A percentile compares a stretch with the other conserved stretches of the same genome.
These are phyloP conservation scores for Aspergillus spinulosporus DNA, from an alignment of 2,329 filamentous ascomycete species.

Conservation along the genomic window DNA sequence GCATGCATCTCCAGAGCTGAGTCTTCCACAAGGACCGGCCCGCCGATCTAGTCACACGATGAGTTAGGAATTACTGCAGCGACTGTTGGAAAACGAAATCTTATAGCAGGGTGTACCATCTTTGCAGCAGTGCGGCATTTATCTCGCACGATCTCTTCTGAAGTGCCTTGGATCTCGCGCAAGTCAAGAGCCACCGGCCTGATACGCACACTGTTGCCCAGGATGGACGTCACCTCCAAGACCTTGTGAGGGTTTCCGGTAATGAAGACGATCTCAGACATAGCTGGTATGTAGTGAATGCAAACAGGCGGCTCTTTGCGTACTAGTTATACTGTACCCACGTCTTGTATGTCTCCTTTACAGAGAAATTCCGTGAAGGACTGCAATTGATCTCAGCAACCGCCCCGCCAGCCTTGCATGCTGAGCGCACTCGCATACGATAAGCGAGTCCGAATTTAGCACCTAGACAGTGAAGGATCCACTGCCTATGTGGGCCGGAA, in stretches of 20 bases:
- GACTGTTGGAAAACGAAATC: neutral
- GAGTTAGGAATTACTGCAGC: neutral
- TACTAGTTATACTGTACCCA: no score
- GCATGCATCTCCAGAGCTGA: constrained; percentile 85
- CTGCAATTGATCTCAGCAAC: no score
- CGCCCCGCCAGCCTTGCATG: no score
- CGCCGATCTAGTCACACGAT: constrained; percentile 58
- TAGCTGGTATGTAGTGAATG: no score
- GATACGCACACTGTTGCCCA: constrained; percentile 66
- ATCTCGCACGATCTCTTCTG: constrained; percentile 78
- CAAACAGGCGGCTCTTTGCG: no score
- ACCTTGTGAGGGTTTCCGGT: constrained; percentile 90
- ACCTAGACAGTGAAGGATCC: no score
- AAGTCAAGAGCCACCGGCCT: constrained; percentile 70
- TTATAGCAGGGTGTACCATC: constrained; percentile 30
- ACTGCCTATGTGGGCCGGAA: no score
- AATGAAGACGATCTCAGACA: constrained; percentile 59
- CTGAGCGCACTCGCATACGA: no score
- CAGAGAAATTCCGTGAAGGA: no score
- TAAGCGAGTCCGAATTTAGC: no score
- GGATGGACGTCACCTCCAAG: constrained; percentile 76
- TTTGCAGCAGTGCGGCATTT: constrained; percentile 74
- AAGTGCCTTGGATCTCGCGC: constrained; percentile 78
- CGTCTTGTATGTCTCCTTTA: no score
- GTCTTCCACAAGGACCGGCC: constrained; percentile 85